Base-by-base conservation (phyloP, 768 basidiomycete genomes). In the Russula griseocarnosa region DNA sequence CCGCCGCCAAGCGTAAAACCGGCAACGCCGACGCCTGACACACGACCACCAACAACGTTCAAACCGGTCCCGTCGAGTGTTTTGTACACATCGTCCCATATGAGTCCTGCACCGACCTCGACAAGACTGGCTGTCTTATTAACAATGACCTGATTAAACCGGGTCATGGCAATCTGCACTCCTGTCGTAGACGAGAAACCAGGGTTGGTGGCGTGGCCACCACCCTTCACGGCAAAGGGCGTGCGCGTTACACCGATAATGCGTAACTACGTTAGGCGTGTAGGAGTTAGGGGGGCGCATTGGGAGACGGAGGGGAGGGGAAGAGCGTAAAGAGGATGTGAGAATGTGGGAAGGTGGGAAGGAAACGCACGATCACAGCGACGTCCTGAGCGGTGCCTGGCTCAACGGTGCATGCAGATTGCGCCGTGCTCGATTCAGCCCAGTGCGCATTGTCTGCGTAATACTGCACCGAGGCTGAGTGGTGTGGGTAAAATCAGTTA, bases 61-160 rank as follows among this genome's bases (percentile, higher is more conserved):
- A 72, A 60, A 16, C 70, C 69, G 18, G 60, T 60, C 16, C 65
- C 61, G 5, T 66, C 57, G 9, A 71, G 61, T 0, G 49, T 57
- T 20, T 42, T 49, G 16, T 73, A 73, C 3, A 73, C 70, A 20
- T 73, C 67, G 42, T 73, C 72, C 72, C 72, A 73, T 16, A 70
- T 50, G 51, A 69, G 66, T 4, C 72, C 72, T 5, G 72, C 51
- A 22, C 70, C 68, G 26, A 73, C 30, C 22, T 55, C 58, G 16
- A 63, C 66, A 6, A 69, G 69, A 10, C 46, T 58, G n/a, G 50
- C 30, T 13, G n/a, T 24, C 14, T 16, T 11, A 44, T 68, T 34
- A 30, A 67, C 52, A 2, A 26, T 49, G 14, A 67, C 51, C 2
- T 55, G 36, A 34, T 64, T 51, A 52, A 72, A 73, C 8, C 66